Evolutionary conservation across 2,329 filamentous ascomycete species (phyloP).

Genomic region (Cordyceps fumosorosea): DNA sequence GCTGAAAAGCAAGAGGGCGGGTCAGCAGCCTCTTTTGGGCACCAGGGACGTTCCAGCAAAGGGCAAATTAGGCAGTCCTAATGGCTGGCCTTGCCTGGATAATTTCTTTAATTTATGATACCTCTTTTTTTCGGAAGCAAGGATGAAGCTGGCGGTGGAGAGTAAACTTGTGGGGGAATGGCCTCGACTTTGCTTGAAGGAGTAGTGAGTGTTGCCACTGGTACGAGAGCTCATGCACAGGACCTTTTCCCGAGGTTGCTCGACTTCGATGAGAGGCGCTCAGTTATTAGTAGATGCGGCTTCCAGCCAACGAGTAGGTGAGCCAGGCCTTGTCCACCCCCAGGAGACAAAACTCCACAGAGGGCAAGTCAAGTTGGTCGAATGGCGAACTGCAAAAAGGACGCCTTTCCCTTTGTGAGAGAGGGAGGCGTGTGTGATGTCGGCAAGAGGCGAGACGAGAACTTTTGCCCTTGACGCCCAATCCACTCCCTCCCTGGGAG

Average conservation of each 20-base stretch:
- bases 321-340: conserved; percentile 1
- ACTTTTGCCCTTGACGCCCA: conserved; percentile 10
- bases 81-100: neutral
- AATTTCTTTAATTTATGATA: conserved; percentile 5
- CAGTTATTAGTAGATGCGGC: conserved; percentile 11
- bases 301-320: conserved; percentile 11
- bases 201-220: conserved; percentile 5
- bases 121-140: conserved; percentile 1
- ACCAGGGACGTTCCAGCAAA: neutral
- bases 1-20: conserved; percentile 11
- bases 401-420: conserved; percentile 9
- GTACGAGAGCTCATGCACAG: conserved; percentile 6
- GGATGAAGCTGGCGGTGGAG: conserved; percentile 11
- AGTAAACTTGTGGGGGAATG: conserved; percentile 12
- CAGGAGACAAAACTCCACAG: conserved; percentile 11
- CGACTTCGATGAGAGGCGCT: conserved; percentile 11
- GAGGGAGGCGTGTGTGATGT: conserved; percentile 9
- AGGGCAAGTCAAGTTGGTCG: neutral
- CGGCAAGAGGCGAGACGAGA: neutral
- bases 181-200: conserved; percentile 6
- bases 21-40: conserved; percentile 10
- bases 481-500: conserved; percentile 1
- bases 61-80: conserved; percentile 9
- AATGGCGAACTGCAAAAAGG: conserved; percentile 6
- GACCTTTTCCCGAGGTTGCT: conserved; percentile 9